These are phyloP conservation scores for Fonticula alba DNA, from an alignment of 78 protist species.

Conservation along the genomic window DNA sequence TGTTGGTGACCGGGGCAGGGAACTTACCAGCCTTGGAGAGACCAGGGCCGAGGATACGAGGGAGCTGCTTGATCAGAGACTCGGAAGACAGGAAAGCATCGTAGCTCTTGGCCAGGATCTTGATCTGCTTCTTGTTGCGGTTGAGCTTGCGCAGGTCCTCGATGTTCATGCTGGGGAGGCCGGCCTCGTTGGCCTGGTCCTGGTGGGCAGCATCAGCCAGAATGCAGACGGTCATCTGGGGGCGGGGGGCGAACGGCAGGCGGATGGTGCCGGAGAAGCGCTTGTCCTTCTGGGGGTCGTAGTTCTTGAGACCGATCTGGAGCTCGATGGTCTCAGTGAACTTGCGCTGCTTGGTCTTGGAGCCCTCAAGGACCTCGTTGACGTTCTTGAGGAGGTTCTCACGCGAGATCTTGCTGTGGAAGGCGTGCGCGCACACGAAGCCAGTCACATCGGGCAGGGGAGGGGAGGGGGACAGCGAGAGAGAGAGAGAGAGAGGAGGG, in stretches of 20 bases:
- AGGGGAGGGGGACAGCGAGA: not conserved
- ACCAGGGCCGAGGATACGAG: conserved; percentile 94
- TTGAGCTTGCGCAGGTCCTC: conserved; percentile 94
- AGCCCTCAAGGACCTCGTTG: not conserved
- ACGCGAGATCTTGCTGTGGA: conserved; percentile 7
- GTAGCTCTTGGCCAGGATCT: conserved; percentile 88
- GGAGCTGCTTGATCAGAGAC: conserved; percentile 79
- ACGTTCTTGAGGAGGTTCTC: conserved; percentile 6
- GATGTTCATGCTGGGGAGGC: conserved; percentile 61
- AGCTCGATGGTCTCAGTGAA: conserved; percentile 95
- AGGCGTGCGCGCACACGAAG: not conserved
- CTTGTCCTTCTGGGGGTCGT: conserved; percentile 97
- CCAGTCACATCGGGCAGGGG: not conserved
- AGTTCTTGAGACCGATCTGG: conserved; percentile 91
- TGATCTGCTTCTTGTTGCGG: conserved; percentile 96
- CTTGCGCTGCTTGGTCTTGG: conserved; percentile 22
- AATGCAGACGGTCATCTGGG: conserved; percentile 67
- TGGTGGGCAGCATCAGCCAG: conserved; percentile 82
- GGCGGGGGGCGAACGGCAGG: conserved; percentile 48
- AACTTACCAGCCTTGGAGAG: conserved; percentile 99
- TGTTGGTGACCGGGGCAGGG: conserved; percentile 78
- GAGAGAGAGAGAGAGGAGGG: not conserved
- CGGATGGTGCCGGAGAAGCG: conserved; percentile 90
- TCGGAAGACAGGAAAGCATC: conserved; percentile 96
- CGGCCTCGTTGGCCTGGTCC: conserved; percentile 64